phyloP scores from a whole-genome alignment of 495 filamentous ascomycete genomes.

The Glonium stellatum region DNA sequence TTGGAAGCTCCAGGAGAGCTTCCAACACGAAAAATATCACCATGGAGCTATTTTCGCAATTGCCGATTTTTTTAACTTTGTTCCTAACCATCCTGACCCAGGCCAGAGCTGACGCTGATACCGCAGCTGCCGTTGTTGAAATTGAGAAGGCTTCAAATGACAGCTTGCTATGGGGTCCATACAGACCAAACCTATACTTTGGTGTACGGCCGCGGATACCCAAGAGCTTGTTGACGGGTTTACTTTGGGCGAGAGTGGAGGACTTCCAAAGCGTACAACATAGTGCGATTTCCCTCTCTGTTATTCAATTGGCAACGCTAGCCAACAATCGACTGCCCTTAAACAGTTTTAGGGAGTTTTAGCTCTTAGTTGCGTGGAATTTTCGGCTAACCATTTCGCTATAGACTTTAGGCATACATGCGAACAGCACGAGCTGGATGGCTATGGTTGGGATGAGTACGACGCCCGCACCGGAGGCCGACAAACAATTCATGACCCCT shows the following conservation, averaged over 20 bases:
- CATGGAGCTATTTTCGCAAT: constrained; percentile 3
- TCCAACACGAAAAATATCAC: neutral
- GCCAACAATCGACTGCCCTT: neutral
- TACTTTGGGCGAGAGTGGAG: constrained; percentile 89
- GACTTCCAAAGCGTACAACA: constrained; percentile 68
- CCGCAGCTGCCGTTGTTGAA: constrained; percentile 18
- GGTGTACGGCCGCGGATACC: constrained; percentile 83
- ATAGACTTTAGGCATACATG: constrained; percentile 88
- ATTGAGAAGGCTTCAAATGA: constrained; percentile 59
- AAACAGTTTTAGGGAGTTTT: neutral
- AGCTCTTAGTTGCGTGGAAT: constrained; percentile 4
- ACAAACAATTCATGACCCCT: constrained; percentile 82
- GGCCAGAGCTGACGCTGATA: neutral
- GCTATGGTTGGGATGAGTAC: constrained; percentile 97
- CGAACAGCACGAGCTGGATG: constrained; percentile 91
- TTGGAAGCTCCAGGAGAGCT: neutral
- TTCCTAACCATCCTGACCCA: neutral
- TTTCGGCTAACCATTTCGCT: constrained; percentile 1
- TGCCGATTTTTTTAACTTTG: neutral
- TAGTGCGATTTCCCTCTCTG: constrained; percentile 49
- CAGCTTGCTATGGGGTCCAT: constrained; percentile 92
- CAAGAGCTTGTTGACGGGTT: constrained; percentile 71
- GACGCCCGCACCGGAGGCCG: constrained; percentile 79
- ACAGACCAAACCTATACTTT: constrained; percentile 93
- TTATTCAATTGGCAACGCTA: too few species aligned